Conservation (phyloP, 2,329 filamentous ascomycete species). For the Botryosphaeria dothidea region DNA sequence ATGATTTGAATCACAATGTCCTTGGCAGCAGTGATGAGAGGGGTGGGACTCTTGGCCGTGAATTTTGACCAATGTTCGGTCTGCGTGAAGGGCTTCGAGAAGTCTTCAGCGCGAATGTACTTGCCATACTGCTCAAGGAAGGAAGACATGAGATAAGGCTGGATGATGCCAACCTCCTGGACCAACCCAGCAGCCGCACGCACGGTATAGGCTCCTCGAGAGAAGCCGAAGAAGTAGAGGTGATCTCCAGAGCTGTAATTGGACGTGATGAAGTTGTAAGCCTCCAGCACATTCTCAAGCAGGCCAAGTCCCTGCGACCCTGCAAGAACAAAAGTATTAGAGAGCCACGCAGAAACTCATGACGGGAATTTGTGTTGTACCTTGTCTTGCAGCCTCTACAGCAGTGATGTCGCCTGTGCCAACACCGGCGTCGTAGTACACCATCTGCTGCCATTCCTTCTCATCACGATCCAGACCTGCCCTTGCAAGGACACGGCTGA, state of each 20-base stretch:
- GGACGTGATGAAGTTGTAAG: conserved; percentile 53
- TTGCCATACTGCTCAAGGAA: conserved; percentile 36
- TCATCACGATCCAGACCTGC: conserved; percentile 48
- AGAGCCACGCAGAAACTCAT: no score
- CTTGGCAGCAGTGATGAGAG: background rate
- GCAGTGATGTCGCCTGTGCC: conserved; percentile 33
- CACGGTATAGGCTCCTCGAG: conserved; percentile 46
- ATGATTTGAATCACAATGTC: conserved; percentile 41
- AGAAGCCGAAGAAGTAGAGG: conserved; percentile 47
- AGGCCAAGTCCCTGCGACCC: conserved; percentile 31
- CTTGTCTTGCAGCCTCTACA: no score
- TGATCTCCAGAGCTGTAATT: conserved; percentile 49
- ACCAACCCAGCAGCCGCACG: conserved; percentile 45
- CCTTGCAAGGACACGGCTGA: conserved; percentile 51
- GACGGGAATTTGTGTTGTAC: no score
- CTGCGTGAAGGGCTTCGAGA: no score
- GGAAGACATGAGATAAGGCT: conserved; percentile 47
- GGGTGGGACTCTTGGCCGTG: no score
- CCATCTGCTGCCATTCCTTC: conserved; percentile 42
- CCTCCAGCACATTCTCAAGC: conserved; percentile 49
- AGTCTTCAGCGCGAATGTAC: background rate
- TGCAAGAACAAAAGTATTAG: no score
- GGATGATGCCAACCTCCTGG: conserved; percentile 49
- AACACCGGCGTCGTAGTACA: conserved; percentile 53
- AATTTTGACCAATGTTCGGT: no score